These are phyloP conservation scores for Sarcodon sp. DNA, from an alignment of 768 basidiomycete genomes.

Conservation along the genomic window DNA sequence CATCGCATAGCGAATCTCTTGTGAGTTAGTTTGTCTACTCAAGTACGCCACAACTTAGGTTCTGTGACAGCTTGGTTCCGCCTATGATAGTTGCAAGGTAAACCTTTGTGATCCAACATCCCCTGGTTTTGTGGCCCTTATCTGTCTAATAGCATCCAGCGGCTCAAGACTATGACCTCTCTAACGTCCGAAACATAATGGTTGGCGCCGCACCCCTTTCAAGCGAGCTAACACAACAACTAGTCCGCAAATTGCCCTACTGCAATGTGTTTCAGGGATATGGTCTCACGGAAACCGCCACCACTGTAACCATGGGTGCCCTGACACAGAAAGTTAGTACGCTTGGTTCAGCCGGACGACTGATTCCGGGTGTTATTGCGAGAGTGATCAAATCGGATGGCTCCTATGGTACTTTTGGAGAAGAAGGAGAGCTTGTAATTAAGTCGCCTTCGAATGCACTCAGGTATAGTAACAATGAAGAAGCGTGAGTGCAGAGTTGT, in stretches of 20 bases:
- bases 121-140: constrained; percentile 18
- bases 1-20: constrained; percentile 20
- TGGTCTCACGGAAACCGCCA: constrained; percentile 32
- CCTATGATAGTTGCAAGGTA: constrained; percentile 25
- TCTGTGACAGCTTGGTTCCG: constrained; percentile 16
- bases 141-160: constrained; percentile 22
- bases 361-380: constrained; percentile 31
- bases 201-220: constrained; percentile 50
- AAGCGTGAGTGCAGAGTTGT: constrained; percentile 6
- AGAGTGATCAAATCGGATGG: constrained; percentile 35
- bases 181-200: constrained; percentile 23
- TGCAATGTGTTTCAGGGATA: constrained; percentile 49
- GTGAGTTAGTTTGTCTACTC: constrained; percentile 7
- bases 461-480: constrained; percentile 14
- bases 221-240: constrained; percentile 31
- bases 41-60: neutral
- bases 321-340: constrained; percentile 10
- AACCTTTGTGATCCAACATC: constrained; percentile 5
- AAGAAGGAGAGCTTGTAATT: constrained; percentile 36
- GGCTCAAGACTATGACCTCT: constrained; percentile 24
- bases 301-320: constrained; percentile 20
- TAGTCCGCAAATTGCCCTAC: constrained; percentile 32
- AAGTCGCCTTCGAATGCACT: constrained; percentile 29
- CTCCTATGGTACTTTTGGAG: constrained; percentile 24
- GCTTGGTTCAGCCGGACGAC: constrained; percentile 21